Conservation (phyloP, 108 stramenopile species). For the Nitzschia sp. region DNA sequence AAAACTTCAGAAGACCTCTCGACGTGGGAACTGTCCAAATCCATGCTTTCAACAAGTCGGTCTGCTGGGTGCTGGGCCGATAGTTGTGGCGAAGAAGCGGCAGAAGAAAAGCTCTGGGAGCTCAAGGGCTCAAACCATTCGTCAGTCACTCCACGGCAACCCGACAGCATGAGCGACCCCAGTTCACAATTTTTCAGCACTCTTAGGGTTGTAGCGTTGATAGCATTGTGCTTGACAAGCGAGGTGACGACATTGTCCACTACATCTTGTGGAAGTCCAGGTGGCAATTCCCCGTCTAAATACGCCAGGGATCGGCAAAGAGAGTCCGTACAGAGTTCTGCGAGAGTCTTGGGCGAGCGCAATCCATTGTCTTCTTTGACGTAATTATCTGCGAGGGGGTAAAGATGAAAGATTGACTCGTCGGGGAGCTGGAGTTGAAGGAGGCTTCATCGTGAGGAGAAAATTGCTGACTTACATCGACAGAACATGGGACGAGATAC, state of each 20-base stretch:
- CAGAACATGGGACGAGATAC: too few relatives aligned
- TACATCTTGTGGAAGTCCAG: slow-evolving; percentile 76
- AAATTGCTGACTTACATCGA: too few relatives aligned
- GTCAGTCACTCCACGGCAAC: slow-evolving; percentile 81
- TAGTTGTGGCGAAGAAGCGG: slow-evolving; percentile 15
- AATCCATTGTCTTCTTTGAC: slow-evolving; percentile 40
- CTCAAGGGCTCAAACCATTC: slow-evolving; percentile 61
- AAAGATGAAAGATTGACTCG: slow-evolving; percentile 58
- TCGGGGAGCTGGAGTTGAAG: slow-evolving; percentile 46
- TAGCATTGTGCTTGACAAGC: slow-evolving; percentile 67
- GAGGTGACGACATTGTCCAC: slow-evolving; percentile 67
- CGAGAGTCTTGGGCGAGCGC: slow-evolving; percentile 72
- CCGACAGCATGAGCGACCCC: slow-evolving; percentile 46
- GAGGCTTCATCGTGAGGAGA: neutral
- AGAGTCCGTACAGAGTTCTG: slow-evolving; percentile 65
- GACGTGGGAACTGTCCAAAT: slow-evolving; percentile 17
- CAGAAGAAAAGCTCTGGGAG: slow-evolving; percentile 13
- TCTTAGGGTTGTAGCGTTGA: slow-evolving; percentile 71
- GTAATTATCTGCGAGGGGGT: slow-evolving; percentile 68
- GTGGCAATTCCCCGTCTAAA: slow-evolving; percentile 64
- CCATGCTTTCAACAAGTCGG: slow-evolving; percentile 18
- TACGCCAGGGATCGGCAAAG: slow-evolving; percentile 71
- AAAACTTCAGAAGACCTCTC: slow-evolving; percentile 10
- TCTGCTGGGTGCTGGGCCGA: neutral
- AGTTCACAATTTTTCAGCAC: slow-evolving; percentile 71